phyloP scores from a whole-genome alignment of 2,329 filamentous ascomycete species.

The Neoscytalidium dimidiatum region DNA sequence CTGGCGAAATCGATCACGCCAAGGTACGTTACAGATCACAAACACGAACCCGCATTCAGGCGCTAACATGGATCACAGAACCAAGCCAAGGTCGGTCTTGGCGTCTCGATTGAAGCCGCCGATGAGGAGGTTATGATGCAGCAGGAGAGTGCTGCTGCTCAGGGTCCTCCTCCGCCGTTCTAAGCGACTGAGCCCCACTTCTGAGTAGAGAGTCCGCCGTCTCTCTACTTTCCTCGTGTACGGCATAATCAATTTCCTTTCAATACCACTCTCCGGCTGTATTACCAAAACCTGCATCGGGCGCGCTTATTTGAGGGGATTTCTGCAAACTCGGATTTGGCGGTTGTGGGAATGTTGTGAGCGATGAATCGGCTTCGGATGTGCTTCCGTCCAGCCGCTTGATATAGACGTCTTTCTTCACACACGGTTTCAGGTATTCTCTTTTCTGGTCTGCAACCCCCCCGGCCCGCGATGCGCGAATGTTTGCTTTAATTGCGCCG shows the following conservation, averaged over 20 bases:
- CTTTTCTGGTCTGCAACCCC: conserved; percentile 1
- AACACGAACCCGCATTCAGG: background rate
- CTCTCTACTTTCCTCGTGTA: conserved; percentile 1
- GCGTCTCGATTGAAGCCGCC: conserved; percentile 65
- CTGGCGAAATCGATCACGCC: conserved; percentile 92
- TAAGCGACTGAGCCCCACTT: conserved; percentile 28
- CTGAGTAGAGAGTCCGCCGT: background rate
- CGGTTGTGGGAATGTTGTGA: conserved; percentile 15
- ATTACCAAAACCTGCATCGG: conserved; percentile 19
- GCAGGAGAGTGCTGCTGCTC: conserved; percentile 36
- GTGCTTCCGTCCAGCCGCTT: background rate
- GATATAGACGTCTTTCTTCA: conserved; percentile 14
- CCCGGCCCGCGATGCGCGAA: background rate
- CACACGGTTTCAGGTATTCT: background rate
- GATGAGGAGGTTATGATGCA: conserved; percentile 45
- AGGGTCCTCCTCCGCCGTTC: conserved; percentile 41
- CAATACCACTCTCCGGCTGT: conserved; percentile 9
- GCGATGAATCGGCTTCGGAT: conserved; percentile 3
- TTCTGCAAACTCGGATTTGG: background rate
- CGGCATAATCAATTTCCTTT: conserved; percentile 11
- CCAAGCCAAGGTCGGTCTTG: conserved; percentile 91
- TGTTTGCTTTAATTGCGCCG: conserved; percentile 6
- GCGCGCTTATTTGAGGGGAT: conserved; percentile 12
- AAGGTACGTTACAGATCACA: conserved; percentile 66
- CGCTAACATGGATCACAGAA: conserved; percentile 58